A percentile compares a stretch with the other conserved stretches of the same genome.
These are phyloP conservation scores for Melanomma pulvis-pyrius DNA, from an alignment of 495 filamentous ascomycete species.

Conservation along the genomic window DNA sequence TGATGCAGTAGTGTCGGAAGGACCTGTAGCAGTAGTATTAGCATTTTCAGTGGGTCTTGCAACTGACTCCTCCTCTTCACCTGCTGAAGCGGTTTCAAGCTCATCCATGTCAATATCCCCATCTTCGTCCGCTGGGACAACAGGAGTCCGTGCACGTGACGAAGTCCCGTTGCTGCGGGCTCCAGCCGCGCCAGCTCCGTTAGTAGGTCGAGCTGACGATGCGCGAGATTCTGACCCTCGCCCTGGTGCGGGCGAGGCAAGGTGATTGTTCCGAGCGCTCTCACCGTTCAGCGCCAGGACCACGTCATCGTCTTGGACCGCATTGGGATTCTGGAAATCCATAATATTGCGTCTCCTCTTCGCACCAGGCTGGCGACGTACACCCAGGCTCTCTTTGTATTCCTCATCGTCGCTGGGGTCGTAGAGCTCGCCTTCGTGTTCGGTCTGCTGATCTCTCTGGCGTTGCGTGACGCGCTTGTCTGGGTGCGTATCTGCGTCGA, in stretches of 20 bases:
- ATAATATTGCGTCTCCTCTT: conserved; percentile 65
- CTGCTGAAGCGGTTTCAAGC: background rate
- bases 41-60: background rate
- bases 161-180: conserved; percentile 24
- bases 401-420: conserved; percentile 84
- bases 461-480: conserved; percentile 83
- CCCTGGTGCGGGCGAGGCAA: conserved; percentile 17
- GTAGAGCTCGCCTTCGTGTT: conserved; percentile 37
- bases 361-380: conserved; percentile 62
- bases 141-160: conserved; percentile 22
- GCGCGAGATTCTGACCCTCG: conserved; percentile 26
- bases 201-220: conserved; percentile 28
- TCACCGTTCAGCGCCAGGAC: conserved; percentile 32
- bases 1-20: conserved; percentile 7
- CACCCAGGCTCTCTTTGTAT: conserved; percentile 70
- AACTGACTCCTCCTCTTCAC: background rate
- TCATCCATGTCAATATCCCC: conserved; percentile 40
- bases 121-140: conserved; percentile 30
- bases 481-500: conserved; percentile 87
- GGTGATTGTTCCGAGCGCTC: conserved; percentile 3
- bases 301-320: conserved; percentile 54
- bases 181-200: conserved; percentile 1
- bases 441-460: conserved; percentile 75
- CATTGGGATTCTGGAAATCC: conserved; percentile 68
- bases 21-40: background rate